A percentile compares a stretch with the other conserved stretches of the same genome.
phyloP scores from a whole-genome alignment of 2,329 filamentous ascomycete species.

The Aspergillus novoparasiticus region DNA sequence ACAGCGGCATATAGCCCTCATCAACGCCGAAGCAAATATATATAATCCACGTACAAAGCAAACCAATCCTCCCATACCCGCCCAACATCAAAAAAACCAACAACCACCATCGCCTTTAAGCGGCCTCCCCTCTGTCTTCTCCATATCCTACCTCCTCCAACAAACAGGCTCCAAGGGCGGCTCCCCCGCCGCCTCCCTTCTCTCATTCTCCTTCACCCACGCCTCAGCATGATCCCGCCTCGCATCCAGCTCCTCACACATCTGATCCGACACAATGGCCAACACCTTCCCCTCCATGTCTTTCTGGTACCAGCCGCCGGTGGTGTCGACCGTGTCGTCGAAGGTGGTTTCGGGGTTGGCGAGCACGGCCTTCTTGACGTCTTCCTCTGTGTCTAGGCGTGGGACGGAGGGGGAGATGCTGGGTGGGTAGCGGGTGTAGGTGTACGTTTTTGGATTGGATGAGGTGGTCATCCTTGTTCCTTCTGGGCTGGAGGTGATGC shows the following conservation, averaged over 20 bases:
- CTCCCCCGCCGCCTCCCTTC: not conserved
- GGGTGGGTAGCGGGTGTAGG: not conserved
- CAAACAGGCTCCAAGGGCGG: not conserved
- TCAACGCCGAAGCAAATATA: too few relatives aligned
- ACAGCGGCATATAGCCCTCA: too few relatives aligned
- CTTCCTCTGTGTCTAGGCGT: not conserved
- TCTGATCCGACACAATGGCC: not conserved
- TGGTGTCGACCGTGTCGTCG: not conserved
- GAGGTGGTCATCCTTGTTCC: not conserved
- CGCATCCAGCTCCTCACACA: not conserved
- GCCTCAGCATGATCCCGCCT: not conserved
- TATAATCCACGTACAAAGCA: too few relatives aligned
- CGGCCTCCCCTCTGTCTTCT: not conserved
- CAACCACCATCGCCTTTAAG: too few relatives aligned
- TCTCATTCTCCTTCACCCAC: not conserved
- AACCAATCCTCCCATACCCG: too few relatives aligned
- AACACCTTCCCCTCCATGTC: not conserved
- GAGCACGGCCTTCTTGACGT: not conserved
- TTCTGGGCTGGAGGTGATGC: not conserved
- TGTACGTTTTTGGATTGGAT: not conserved
- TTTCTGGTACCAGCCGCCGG: not conserved
- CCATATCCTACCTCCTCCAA: not conserved
- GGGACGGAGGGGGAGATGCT: not conserved
- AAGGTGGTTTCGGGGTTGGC: not conserved
- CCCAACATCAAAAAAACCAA: not conserved